Evolutionary conservation across 1,139 yeast genomes (phyloP).

Genomic region (Hansenula lynferdii): DNA sequence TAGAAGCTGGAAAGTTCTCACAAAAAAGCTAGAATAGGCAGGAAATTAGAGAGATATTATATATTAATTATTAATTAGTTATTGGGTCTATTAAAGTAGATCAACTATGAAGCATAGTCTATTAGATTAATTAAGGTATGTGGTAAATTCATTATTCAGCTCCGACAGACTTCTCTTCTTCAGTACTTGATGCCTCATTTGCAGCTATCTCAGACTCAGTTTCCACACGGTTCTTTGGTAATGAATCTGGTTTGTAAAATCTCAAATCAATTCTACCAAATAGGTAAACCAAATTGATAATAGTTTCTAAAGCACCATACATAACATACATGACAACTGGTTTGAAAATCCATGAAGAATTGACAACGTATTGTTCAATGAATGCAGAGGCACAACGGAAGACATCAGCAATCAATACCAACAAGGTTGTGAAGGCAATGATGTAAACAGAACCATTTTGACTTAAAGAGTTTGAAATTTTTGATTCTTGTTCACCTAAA

Average conservation of each 20-base stretch:
- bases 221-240: slow-evolving; percentile 2
- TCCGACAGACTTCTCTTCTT: background rate
- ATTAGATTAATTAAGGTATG: too few species aligned
- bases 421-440: slow-evolving; percentile 45
- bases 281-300: slow-evolving; percentile 51
- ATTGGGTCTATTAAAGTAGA: too few species aligned
- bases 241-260: slow-evolving; percentile 59
- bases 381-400: slow-evolving; percentile 56
- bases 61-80: too few species aligned
- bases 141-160: too few species aligned
- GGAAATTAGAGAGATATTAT: too few species aligned
- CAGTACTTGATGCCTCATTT: background rate
- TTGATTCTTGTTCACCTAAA: slow-evolving; percentile 20
- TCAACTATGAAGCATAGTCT: too few species aligned
- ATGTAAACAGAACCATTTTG: slow-evolving; percentile 46
- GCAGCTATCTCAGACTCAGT: slow-evolving; percentile 1
- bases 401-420: slow-evolving; percentile 52
- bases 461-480: slow-evolving; percentile 25
- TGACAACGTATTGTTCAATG: slow-evolving; percentile 28
- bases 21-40: too few species aligned
- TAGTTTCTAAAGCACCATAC: slow-evolving; percentile 62
- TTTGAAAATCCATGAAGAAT: slow-evolving; percentile 38
- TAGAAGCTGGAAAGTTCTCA: too few species aligned
- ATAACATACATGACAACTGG: slow-evolving; percentile 61
- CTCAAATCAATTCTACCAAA: slow-evolving; percentile 67